Percentiles rank a stretch among this genome's conserved stretches.
phyloP scores from a whole-genome alignment of 257 asterid species.

The Thymus mandschuricus region DNA sequence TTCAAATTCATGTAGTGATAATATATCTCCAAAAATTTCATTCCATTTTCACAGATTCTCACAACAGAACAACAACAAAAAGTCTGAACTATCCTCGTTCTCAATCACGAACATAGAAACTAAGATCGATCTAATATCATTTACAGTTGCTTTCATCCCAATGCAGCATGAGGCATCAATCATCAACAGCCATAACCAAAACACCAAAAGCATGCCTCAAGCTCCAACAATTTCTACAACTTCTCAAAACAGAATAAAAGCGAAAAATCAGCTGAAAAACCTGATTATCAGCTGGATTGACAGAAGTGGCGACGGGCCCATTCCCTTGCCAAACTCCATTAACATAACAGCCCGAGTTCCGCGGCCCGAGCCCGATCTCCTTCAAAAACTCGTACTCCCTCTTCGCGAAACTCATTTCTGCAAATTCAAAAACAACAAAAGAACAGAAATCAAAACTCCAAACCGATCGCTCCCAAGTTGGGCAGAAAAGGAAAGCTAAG shows the following conservation, averaged over 20 bases:
- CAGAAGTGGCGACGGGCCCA: constrained; percentile 66
- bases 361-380: constrained; percentile 81
- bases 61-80: not conserved
- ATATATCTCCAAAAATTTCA: not conserved
- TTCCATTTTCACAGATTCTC: not conserved
- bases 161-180: too few species aligned
- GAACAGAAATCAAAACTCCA: not conserved
- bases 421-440: constrained; percentile 28
- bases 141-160: not conserved
- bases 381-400: constrained; percentile 73
- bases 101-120: not conserved
- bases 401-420: constrained; percentile 77
- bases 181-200: too few species aligned
- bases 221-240: not conserved
- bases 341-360: constrained; percentile 65
- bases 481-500: constrained; percentile 5
- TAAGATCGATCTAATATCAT: not conserved
- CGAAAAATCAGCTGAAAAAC: constrained; percentile 28
- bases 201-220: constrained; percentile 13
- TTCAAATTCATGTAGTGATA: not conserved
- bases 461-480: not conserved
- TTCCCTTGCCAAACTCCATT: constrained; percentile 85
- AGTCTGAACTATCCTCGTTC: not conserved
- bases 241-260: not conserved
- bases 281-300: constrained; percentile 86